Conservation (phyloP, 306 rosid species). For the Biancaea sappan region DNA sequence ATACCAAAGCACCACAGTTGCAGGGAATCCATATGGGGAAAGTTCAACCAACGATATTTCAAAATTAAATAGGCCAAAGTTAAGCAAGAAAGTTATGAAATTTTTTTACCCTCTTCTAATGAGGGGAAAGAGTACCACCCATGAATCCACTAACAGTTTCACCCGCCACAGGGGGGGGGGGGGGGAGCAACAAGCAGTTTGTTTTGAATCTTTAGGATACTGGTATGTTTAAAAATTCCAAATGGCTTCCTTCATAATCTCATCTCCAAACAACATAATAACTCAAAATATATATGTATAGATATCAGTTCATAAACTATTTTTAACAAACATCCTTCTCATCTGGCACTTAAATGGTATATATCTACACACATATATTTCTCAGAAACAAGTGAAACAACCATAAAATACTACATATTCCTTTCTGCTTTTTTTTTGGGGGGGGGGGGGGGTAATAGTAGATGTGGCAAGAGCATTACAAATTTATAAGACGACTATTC, state of each 20-base stretch:
- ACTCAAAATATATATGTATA: constrained; percentile 29
- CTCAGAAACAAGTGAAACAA: constrained; percentile 5
- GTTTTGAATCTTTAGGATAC: neutral
- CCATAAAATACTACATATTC: constrained; percentile 5
- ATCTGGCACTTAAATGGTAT: constrained; percentile 5
- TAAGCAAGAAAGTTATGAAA: neutral
- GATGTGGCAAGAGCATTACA: constrained; percentile 62
- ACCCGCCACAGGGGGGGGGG: too few species aligned
- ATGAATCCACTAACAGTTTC: neutral
- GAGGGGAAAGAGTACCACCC: too few species aligned
- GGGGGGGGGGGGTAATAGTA: too few species aligned
- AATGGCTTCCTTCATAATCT: constrained; percentile 7
- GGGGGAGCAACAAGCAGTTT: neutral
- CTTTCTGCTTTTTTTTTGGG: too few species aligned
- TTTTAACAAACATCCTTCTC: constrained; percentile 7
- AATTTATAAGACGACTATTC: constrained; percentile 93
- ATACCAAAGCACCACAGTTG: neutral
- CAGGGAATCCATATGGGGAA: neutral
- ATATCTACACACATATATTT: constrained; percentile 4
- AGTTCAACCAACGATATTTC: constrained; percentile 21
- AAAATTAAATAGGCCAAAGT: constrained; percentile 4
- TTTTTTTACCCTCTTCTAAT: neutral
- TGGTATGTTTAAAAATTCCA: neutral
- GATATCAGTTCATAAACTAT: neutral
- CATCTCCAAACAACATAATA: constrained; percentile 11